These are phyloP conservation scores for Aegilops tauschii DNA, from an alignment of 176 grass and related monocot species.

Conservation along the genomic window DNA sequence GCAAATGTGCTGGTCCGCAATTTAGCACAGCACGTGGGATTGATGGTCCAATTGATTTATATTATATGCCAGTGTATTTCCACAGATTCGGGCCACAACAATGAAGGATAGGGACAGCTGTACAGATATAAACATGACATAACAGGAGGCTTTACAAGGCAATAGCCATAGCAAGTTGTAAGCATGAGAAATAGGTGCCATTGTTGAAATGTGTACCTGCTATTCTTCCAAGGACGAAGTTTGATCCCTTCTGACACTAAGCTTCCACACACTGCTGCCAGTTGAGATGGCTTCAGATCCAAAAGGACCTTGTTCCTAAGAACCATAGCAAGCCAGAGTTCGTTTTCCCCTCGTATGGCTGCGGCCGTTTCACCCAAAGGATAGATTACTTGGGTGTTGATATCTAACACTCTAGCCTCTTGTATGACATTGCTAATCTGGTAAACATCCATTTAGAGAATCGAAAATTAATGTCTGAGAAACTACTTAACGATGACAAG, in stretches of 20 bases:
- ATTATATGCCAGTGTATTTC: neutral
- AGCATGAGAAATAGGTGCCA: neutral
- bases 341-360: constrained; percentile 92
- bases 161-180: neutral
- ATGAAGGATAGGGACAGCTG: constrained; percentile 8
- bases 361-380: constrained; percentile 95
- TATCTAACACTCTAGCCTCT: constrained; percentile 91
- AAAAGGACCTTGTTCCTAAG: constrained; percentile 88
- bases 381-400: constrained; percentile 83
- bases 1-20: neutral
- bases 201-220: constrained; percentile 49
- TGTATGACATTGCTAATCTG: constrained; percentile 98
- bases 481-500: neutral
- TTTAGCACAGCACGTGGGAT: neutral
- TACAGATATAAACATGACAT: constrained; percentile 22
- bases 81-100: neutral
- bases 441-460: constrained; percentile 26
- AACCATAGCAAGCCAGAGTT: constrained; percentile 94
- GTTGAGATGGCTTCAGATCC: constrained; percentile 86
- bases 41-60: constrained; percentile 3
- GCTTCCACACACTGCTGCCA: constrained; percentile 96
- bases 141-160: constrained; percentile 6
- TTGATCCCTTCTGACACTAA: constrained; percentile 98
- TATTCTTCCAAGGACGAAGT: constrained; percentile 86
- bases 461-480: constrained; percentile 12